Evolutionary conservation across 768 basidiomycete species (phyloP), one percentile per base, ranked within the genome.

Genomic region (Suillus placidus): DNA sequence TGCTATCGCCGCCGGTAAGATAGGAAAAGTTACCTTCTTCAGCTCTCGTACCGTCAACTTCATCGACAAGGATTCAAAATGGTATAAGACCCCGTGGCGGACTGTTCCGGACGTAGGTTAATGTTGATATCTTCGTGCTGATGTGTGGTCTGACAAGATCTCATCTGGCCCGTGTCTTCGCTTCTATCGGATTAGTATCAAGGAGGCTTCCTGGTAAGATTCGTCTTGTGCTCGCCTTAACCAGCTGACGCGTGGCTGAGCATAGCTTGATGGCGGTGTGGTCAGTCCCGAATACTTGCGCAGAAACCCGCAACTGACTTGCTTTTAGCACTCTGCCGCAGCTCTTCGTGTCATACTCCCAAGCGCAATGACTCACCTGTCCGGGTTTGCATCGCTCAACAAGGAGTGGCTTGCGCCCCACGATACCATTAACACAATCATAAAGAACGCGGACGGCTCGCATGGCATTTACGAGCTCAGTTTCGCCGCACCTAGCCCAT

Each of bases 51-150:
- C 81, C 3, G 79, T 87, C 34, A 82, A 82, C 67, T 80, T 81
- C 68, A 79, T 92, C 66, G 85, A 88, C 67, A 79, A 85, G 72
- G 84, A 85, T 16, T 85, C 83, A 32, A 89, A 90, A 72, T 95
- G 87, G 82, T 92, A 92, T 74, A 88, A 91, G 61, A 94, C 92
- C 0, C 85, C 88, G 43, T 95, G 94, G 94, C 82, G 94, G 47
- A 91, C 89, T 2, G 80, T 90, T 58, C 93, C 94, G 30, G 91
- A 93, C 67, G 91, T 91, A 70, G 71, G 88, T 82, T 14, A 20
- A 40, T 57, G 88, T 82, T 18, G 16, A 40, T 57, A 52, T 56
- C 54, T 43, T 67, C 61, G 23, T 57, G 20, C 14, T 26, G 20
- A 34, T 60, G 38, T 35, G 2, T 52, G 38, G 64, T 54, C 55